Evolutionary conservation across 306 rosid species (phyloP).

Genomic region (Ochetophila trinervis): DNA sequence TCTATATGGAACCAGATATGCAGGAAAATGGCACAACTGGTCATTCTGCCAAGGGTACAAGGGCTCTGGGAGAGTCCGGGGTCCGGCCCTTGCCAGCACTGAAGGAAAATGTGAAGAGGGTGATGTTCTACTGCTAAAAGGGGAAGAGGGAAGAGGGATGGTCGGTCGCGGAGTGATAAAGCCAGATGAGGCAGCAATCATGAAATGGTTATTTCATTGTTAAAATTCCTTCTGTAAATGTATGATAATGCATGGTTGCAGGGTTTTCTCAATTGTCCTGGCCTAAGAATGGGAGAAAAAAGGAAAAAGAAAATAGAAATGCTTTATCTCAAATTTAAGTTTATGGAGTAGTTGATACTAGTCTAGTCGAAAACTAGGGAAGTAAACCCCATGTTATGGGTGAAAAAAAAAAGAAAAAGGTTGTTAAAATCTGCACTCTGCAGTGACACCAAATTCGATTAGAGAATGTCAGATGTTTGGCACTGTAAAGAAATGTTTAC

Average conservation of each 20-base stretch:
- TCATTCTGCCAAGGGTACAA: constrained; percentile 47
- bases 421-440: too few relatives aligned
- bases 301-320: too few relatives aligned
- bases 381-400: constrained; percentile 11
- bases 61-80: constrained; percentile 53
- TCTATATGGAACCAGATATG: constrained; percentile 83
- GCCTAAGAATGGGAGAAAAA: not conserved
- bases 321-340: constrained; percentile 5
- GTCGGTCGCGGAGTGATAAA: constrained; percentile 7
- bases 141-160: constrained; percentile 6
- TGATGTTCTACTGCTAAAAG: constrained; percentile 85
- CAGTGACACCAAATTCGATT: too few relatives aligned
- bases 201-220: constrained; percentile 6
- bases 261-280: constrained; percentile 17
- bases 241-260: constrained; percentile 14
- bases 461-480: constrained; percentile 1
- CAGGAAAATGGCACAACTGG: constrained; percentile 63
- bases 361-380: not conserved
- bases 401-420: too few relatives aligned
- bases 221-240: constrained; percentile 29
- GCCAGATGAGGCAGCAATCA: constrained; percentile 31
- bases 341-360: too few relatives aligned
- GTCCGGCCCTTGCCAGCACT: constrained; percentile 91
- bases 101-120: constrained; percentile 96
- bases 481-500: constrained; percentile 21